Percentiles rank a stretch among this genome's conserved stretches.
These are phyloP conservation scores for Sistotremastrum suecicum DNA, from an alignment of 768 basidiomycete genomes.

Conservation along the genomic window DNA sequence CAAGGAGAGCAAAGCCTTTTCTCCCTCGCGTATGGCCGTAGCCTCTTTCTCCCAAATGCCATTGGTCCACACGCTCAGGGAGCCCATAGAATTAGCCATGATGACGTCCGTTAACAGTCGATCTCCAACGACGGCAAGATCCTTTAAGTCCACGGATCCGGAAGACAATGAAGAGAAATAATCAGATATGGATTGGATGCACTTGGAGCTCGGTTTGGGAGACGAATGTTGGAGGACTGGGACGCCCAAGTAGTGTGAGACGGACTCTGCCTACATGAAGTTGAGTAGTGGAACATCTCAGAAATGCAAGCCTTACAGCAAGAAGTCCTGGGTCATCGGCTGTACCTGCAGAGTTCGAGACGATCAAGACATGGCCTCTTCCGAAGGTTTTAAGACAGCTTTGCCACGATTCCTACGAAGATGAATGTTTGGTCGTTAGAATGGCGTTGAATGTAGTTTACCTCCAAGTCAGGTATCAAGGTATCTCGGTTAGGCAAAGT, in stretches of 20 bases:
- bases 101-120: slow-evolving; percentile 86
- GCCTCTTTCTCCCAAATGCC: no score
- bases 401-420: slow-evolving; percentile 55
- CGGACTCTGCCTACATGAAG: slow-evolving; percentile 65
- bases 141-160: slow-evolving; percentile 25
- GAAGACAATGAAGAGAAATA: slow-evolving; percentile 56
- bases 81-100: slow-evolving; percentile 59
- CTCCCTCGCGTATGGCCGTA: no score
- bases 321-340: slow-evolving; percentile 62
- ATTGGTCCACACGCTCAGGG: no score
- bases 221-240: slow-evolving; percentile 70
- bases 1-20: no score
- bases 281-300: background rate
- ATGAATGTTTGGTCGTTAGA: background rate
- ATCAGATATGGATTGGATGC: slow-evolving; percentile 49
- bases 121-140: slow-evolving; percentile 81
- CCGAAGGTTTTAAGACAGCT: slow-evolving; percentile 63
- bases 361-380: slow-evolving; percentile 67
- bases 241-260: slow-evolving; percentile 57
- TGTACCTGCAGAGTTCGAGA: slow-evolving; percentile 90
- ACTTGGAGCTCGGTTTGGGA: slow-evolving; percentile 71
- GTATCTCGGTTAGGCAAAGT: slow-evolving; percentile 67
- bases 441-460: slow-evolving; percentile 13
- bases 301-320: slow-evolving; percentile 34
- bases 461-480: slow-evolving; percentile 65